Base-by-base conservation (phyloP, 345 rosid species). In the Syzygium aqueum region DNA sequence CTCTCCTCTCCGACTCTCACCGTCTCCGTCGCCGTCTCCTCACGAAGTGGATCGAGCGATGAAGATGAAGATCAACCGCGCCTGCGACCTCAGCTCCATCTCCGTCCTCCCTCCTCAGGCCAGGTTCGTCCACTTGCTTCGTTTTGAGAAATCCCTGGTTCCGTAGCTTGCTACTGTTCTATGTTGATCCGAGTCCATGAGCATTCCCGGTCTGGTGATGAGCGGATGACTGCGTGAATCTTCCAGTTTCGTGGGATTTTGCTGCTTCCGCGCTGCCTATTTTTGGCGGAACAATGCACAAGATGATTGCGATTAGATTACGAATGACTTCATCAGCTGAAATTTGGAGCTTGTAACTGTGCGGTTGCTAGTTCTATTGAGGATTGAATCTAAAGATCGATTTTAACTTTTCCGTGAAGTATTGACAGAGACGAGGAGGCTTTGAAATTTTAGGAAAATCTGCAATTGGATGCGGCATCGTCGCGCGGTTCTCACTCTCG, bases 1-100 rank as follows among this genome's bases (percentile, higher is more conserved):
- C 46, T 43, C 46, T 43, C 46, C 46, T 43, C 46, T 43, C 46
- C 46, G 46, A 6, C 46, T 43, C 46, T 43, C 46, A 6, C 46
- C 46, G 46, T 43, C 46, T 43, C 46, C 46, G 46, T 43, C 46
- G 46, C 46, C 46, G 46, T 43, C 46, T 43, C 46, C 46, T 43
- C 46, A 27, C 86, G 86, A 52, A 52, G 46, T 25, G 87, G 27
- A 73, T 73, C 49, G 80, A 73, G 85, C 86, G 89, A 95, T 94
- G 98, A 97, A 96, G 93, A 89, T 95, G 98, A 97, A 96, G 92
- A 93, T 96, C 92, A 96, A 96, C 93, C 94, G 92, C 93, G 98
- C 94, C 40, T 93, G 93, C 93, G 99, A 95, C 89, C 96, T 96
- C 90, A 94, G 90, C 89, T 96, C 99, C 87, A 94, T 96, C 56